These are phyloP conservation scores for Dactylis glomerata DNA, from an alignment of 176 grass and related monocot genomes.

Conservation along the genomic window DNA sequence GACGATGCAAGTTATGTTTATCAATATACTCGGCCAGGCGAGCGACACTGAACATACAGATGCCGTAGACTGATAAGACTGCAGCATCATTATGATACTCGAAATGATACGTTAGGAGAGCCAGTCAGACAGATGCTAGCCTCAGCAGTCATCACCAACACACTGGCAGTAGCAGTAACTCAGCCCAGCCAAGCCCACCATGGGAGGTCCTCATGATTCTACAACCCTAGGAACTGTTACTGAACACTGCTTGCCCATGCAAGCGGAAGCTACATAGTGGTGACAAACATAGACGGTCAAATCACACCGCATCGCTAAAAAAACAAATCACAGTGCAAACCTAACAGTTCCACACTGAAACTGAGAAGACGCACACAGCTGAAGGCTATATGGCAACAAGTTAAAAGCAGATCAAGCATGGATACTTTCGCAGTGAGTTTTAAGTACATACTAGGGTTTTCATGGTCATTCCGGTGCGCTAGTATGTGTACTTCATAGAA, in stretches of 20 bases:
- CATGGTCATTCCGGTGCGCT: background rate
- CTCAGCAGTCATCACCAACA: background rate
- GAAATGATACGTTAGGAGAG: constrained; percentile 25
- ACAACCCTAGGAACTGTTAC: constrained; percentile 6
- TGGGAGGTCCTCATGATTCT: constrained; percentile 12
- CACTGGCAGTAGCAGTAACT: constrained; percentile 13
- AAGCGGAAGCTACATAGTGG: background rate
- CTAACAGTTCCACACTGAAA: background rate
- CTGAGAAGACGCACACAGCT: background rate
- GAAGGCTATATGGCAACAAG: background rate
- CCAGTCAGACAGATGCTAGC: constrained; percentile 8
- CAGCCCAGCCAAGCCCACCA: background rate
- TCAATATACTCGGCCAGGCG: background rate
- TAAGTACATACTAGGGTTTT: background rate
- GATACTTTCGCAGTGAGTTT: background rate
- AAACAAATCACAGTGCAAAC: background rate
- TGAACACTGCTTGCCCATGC: background rate
- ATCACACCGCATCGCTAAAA: background rate
- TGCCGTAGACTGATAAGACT: background rate
- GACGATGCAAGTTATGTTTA: background rate
- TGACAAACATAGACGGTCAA: background rate
- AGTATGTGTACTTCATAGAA: background rate
- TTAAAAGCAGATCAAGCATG: background rate
- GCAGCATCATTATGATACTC: constrained; percentile 29
- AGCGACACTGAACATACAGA: background rate